phyloP scores from a whole-genome alignment of 306 rosid genomes.

The Cicer cuneatum region DNA sequence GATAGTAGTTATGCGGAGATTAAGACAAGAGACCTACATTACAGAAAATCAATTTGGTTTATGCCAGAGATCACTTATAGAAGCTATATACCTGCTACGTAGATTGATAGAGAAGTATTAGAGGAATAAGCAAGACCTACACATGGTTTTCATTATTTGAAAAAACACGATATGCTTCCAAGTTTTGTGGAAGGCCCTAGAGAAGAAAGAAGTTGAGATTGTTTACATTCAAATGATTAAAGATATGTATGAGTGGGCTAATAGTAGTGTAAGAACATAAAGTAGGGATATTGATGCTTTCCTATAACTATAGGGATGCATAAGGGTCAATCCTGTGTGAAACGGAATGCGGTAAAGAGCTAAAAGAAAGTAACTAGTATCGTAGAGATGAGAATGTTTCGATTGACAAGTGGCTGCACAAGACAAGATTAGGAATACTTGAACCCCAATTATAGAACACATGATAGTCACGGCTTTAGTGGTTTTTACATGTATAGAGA shows the following conservation, averaged over 20 bases:
- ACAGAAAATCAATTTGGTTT: constrained; percentile 8
- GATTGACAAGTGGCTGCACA: background rate
- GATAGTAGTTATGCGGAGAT: background rate
- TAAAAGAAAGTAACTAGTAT: background rate
- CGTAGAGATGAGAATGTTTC: background rate
- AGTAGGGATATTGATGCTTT: background rate
- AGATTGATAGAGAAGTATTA: constrained; percentile 5
- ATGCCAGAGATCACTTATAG: background rate
- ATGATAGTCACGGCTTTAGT: background rate
- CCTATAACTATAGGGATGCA: background rate
- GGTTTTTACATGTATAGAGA: background rate
- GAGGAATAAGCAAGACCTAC: background rate
- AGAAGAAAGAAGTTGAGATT: constrained; percentile 1
- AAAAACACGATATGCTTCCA: background rate
- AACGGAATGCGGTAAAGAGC: background rate
- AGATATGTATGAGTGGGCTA: background rate
- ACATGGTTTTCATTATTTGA: constrained; percentile 11
- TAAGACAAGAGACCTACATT: background rate
- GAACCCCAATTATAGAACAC: background rate
- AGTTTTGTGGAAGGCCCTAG: constrained; percentile 9
- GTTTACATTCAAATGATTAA: background rate
- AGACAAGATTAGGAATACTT: background rate
- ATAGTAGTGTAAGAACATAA: background rate
- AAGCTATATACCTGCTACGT: background rate
- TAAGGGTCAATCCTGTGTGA: background rate